Evolutionary conservation across 1,284 basidiomycete species (phyloP).

Genomic region (Ganoderma lucidum): DNA sequence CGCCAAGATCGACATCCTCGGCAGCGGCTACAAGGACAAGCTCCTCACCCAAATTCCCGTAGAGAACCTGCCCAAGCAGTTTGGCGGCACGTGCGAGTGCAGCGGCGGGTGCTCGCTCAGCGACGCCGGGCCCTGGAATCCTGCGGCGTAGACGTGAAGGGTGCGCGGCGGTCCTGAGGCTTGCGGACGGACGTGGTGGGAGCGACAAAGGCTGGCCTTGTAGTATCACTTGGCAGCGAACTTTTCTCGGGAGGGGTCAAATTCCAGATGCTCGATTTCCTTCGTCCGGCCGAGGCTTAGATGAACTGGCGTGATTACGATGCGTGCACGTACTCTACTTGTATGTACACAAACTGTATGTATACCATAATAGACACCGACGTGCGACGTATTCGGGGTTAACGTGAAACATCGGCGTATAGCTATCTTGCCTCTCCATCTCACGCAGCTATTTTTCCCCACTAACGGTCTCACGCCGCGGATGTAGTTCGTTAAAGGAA

Average conservation of each 20-base stretch:
- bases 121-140: slow-evolving; percentile 95
- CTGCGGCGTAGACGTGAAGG: slow-evolving; percentile 18
- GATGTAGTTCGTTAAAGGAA: not conserved
- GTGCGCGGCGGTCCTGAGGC: slow-evolving; percentile 3
- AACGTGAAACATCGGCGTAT: not conserved
- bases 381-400: slow-evolving; percentile 2
- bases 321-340: slow-evolving; percentile 20
- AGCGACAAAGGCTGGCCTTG: slow-evolving; percentile 3
- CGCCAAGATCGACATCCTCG: slow-evolving; percentile 89
- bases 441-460: not conserved
- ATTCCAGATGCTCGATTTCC: slow-evolving; percentile 13
- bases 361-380: slow-evolving; percentile 27
- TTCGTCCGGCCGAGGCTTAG: not conserved
- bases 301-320: not conserved
- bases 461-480: not conserved
- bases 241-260: slow-evolving; percentile 11
- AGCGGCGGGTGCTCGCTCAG: slow-evolving; percentile 85
- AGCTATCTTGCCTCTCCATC: not conserved
- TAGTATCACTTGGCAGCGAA: slow-evolving; percentile 15
- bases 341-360: slow-evolving; percentile 16
- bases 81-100: slow-evolving; percentile 89
- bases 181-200: not conserved
- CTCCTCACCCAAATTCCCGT: slow-evolving; percentile 83
- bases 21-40: slow-evolving; percentile 69
- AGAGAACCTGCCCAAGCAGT: slow-evolving; percentile 85